A percentile compares a stretch with the other conserved stretches of the same genome.
phyloP scores from a whole-genome alignment of 2,329 filamentous ascomycete species.

The Periconia sp. region DNA sequence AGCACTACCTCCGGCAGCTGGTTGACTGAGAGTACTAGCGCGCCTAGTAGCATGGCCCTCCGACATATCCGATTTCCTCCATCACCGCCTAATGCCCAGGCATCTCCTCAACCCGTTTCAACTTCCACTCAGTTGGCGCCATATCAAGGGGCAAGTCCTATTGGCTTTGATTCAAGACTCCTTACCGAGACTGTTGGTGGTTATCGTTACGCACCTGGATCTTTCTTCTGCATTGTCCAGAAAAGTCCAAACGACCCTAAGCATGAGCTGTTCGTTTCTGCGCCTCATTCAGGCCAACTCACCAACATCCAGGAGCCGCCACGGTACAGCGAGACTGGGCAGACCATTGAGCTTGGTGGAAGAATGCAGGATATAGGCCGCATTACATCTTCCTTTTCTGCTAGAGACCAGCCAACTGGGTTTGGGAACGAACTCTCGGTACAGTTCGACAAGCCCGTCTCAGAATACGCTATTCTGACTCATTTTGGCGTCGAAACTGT shows the following conservation, averaged over 20 bases:
- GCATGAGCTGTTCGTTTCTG: conserved; percentile 80
- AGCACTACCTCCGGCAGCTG: conserved; percentile 84
- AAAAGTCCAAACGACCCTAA: conserved; percentile 64
- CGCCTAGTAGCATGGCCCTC: conserved; percentile 96
- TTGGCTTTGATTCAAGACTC: conserved; percentile 35
- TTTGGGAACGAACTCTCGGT: conserved; percentile 96
- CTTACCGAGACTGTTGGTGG: conserved; percentile 53
- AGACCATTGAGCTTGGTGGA: conserved; percentile 77
- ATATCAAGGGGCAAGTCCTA: conserved; percentile 31
- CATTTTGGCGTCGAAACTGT: conserved; percentile 90
- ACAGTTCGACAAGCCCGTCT: conserved; percentile 85
- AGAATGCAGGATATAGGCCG: conserved; percentile 79
- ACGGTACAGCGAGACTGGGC: conserved; percentile 78
- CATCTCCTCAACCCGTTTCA: conserved; percentile 19
- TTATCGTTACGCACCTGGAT: conserved; percentile 78
- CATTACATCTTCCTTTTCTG: conserved; percentile 70
- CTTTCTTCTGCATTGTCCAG: conserved; percentile 84
- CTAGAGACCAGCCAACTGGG: conserved; percentile 69
- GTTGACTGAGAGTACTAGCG: conserved; percentile 65
- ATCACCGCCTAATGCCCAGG: conserved; percentile 29
- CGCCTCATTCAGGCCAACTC: conserved; percentile 88
- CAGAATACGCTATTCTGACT: conserved; percentile 89
- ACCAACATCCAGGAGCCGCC: conserved; percentile 60
- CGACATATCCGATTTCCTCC: conserved; percentile 96
- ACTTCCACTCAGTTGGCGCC: conserved; percentile 35